Conservation (phyloP, 2,329 filamentous ascomycete species). For the Bipolaris zeicola region DNA sequence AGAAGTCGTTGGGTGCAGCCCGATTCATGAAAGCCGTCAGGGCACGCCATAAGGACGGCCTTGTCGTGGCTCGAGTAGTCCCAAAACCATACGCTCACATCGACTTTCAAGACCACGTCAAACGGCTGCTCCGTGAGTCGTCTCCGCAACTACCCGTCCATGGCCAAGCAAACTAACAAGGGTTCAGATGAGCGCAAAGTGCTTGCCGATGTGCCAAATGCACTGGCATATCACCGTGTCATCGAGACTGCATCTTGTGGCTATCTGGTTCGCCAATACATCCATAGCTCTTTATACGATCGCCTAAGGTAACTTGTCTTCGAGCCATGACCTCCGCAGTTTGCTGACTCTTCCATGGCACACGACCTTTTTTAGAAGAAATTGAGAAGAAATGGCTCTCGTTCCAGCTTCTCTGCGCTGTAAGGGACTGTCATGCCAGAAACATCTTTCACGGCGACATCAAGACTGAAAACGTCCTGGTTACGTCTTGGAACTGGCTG, state of each 20-base stretch:
- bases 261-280: slow-evolving; percentile 90
- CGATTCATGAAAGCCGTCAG: slow-evolving; percentile 97
- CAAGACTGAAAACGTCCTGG: slow-evolving; percentile 95
- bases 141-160: not conserved
- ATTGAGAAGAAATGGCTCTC: slow-evolving; percentile 99
- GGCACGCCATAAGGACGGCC: slow-evolving; percentile 84
- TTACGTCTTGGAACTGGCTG: slow-evolving; percentile 99
- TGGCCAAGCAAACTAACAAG: not conserved
- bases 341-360: slow-evolving; percentile 61
- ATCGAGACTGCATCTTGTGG: slow-evolving; percentile 91
- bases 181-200: slow-evolving; percentile 74
- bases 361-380: slow-evolving; percentile 92
- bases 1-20: slow-evolving; percentile 87
- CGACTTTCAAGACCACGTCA: slow-evolving; percentile 78
- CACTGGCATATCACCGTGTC: slow-evolving; percentile 85
- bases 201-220: slow-evolving; percentile 85
- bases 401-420: slow-evolving; percentile 89
- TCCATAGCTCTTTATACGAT: slow-evolving; percentile 97
- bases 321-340: not conserved
- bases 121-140: slow-evolving; percentile 72
- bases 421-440: slow-evolving; percentile 87
- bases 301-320: slow-evolving; percentile 65
- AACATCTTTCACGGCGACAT: slow-evolving; percentile 97
- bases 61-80: slow-evolving; percentile 92
- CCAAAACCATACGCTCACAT: slow-evolving; percentile 89